These are phyloP conservation scores for Penicillium silybi DNA, from an alignment of 495 filamentous ascomycete species.

Conservation along the genomic window DNA sequence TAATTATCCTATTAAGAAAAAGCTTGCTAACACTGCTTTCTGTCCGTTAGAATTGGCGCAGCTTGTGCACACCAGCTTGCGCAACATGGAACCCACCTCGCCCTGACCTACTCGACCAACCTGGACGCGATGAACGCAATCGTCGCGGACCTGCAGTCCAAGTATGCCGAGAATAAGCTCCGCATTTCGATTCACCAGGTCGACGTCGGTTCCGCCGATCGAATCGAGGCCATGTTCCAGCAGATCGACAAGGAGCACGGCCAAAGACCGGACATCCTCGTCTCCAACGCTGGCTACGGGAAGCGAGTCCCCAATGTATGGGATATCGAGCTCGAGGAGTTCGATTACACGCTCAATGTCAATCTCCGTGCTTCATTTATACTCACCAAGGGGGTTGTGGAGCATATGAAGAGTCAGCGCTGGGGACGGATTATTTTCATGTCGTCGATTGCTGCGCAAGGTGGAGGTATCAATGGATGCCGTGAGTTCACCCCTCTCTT, in stretches of 20 bases:
- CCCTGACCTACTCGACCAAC: conserved; percentile 58
- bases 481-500: conserved; percentile 32
- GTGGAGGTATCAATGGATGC: conserved; percentile 64
- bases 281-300: conserved; percentile 56
- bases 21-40: neutral
- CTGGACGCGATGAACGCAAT: conserved; percentile 42
- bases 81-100: conserved; percentile 50
- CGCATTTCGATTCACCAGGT: conserved; percentile 54
- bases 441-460: conserved; percentile 63
- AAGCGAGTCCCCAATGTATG: conserved; percentile 47
- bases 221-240: conserved; percentile 49
- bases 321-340: conserved; percentile 58
- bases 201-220: conserved; percentile 49
- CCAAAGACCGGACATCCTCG: conserved; percentile 57
- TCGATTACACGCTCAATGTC: conserved; percentile 61
- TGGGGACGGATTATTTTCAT: conserved; percentile 70
- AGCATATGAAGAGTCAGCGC: conserved; percentile 56
- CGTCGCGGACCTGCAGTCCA: conserved; percentile 32
- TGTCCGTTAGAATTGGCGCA: conserved; percentile 50
- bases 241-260: conserved; percentile 50
- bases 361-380: conserved; percentile 66
- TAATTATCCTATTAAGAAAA: neutral
- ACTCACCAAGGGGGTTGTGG: conserved; percentile 59
- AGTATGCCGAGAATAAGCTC: conserved; percentile 27
- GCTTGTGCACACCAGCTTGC: conserved; percentile 56